Evolutionary conservation across 1,284 basidiomycete genomes (phyloP), one percentile per base, ranked within the genome.

Genomic region (Omphalotus olearius): DNA sequence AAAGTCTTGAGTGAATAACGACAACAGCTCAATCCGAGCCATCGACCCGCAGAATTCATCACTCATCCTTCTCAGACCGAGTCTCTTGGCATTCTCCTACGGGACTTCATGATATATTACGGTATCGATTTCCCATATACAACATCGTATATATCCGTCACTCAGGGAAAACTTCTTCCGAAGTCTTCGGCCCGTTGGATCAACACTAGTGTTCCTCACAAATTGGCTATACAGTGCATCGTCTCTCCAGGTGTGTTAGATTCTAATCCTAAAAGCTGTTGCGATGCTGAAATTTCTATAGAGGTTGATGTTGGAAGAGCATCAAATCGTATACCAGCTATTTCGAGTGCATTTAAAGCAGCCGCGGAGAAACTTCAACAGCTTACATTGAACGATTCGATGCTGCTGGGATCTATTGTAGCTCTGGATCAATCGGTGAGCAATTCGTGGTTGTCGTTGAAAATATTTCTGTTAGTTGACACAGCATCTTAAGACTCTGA

Each of bases 91-190:
- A 52, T 59, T n/a, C 66, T 79, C 1, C 58, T 79, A 17, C 57
- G 66, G 11, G 74, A 75, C 51, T 77, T 79, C 51, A 57, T 79
- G 50, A 56, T 66, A 17, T 76, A 76, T 52, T 80, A 78, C 55
- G 75, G 70, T 26, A 56, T 61, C n/a, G 54, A 64, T 2, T 77
- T 78, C 57, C 67, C 71, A 1, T 78, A 76, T 55, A 55, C 58
- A 13, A 67, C 62, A 6, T 66, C 63, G 11, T 77, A 72, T 54
- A 72, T 79, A 26, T 76, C 70, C 4, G 63, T 73, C 3, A 54
- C 60, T 6, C 55, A 69, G 40, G 65, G 66, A 0, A 63, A 61
- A 47, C 50, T 74, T 6, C 56, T 72, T 1, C 62, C 69, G 23
- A 76, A 75, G 60, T 64, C 63, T 28, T 56, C 60, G 16, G 66